phyloP scores from a whole-genome alignment of 495 filamentous ascomycete genomes.

The Symbiotaphrina buchneri region DNA sequence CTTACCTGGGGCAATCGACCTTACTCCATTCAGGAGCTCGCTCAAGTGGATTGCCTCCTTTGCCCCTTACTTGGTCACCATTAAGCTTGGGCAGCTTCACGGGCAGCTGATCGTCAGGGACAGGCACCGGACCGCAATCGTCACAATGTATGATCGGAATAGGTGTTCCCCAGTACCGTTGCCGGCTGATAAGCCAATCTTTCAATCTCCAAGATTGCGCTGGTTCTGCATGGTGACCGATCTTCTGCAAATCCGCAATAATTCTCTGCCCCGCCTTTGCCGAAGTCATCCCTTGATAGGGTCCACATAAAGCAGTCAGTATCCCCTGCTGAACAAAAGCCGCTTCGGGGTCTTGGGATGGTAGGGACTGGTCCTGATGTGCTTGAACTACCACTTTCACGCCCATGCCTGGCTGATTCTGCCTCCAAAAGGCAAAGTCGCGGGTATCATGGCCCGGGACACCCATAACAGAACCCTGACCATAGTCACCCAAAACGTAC shows the following conservation, averaged over 20 bases:
- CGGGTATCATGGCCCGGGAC: slow-evolving; percentile 66
- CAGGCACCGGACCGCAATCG: slow-evolving; percentile 56
- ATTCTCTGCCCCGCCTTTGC: slow-evolving; percentile 37
- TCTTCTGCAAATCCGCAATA: slow-evolving; percentile 25
- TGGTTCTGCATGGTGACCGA: slow-evolving; percentile 27
- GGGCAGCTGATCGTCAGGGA: slow-evolving; percentile 53
- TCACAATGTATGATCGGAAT: slow-evolving; percentile 76
- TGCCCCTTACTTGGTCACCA: slow-evolving; percentile 40
- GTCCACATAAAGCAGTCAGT: slow-evolving; percentile 19
- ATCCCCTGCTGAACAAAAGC: slow-evolving; percentile 23
- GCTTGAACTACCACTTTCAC: slow-evolving; percentile 29
- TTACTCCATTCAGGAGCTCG: slow-evolving; percentile 50
- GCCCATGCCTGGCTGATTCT: slow-evolving; percentile 29
- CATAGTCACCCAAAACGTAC: slow-evolving; percentile 74
- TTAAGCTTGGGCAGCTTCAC: slow-evolving; percentile 52
- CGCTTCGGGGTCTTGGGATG: slow-evolving; percentile 13
- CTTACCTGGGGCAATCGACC: slow-evolving; percentile 39
- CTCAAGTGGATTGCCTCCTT: slow-evolving; percentile 57
- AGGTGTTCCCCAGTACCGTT: slow-evolving; percentile 78
- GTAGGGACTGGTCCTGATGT: slow-evolving; percentile 17
- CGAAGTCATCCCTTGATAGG: slow-evolving; percentile 31
- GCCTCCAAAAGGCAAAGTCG: slow-evolving; percentile 59
- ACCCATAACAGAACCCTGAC: slow-evolving; percentile 80
- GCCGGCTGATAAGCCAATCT: slow-evolving; percentile 76
- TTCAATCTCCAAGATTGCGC: slow-evolving; percentile 53